Evolutionary conservation across 108 stramenopile species (phyloP).

Genomic region (Conticribra guillardii): DNA sequence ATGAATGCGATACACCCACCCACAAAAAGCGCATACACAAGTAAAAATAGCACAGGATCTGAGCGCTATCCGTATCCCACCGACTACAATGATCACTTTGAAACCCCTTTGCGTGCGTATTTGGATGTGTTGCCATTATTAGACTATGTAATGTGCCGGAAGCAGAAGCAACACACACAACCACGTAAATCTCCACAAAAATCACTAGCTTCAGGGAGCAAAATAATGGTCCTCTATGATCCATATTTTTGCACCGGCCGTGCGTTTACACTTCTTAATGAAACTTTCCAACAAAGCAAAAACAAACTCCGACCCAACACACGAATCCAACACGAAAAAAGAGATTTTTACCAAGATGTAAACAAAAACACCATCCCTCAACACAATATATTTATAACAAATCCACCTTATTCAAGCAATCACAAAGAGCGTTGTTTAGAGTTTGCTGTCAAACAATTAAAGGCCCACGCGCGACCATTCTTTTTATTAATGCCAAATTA

Average conservation of each 20-base stretch:
- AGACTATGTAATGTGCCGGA: conserved; percentile 2
- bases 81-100: conserved; percentile 91
- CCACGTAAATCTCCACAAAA: no score
- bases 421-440: conserved; percentile 86
- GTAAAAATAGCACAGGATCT: no score
- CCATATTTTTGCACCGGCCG: conserved; percentile 86
- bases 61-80: conserved; percentile 57
- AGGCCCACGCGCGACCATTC: conserved; percentile 59
- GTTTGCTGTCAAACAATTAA: conserved; percentile 55
- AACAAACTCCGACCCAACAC: conserved; percentile 33
- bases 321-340: conserved; percentile 76
- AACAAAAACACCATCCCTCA: conserved; percentile 55
- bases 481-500: conserved; percentile 90
- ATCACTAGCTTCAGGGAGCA: no score
- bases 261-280: conserved; percentile 20
- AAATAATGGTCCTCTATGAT: conserved; percentile 62
- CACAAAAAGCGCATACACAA: no score
- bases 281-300: conserved; percentile 21
- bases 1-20: no score
- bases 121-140: conserved; percentile 22
- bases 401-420: conserved; percentile 89
- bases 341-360: conserved; percentile 88
- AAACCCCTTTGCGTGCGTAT: conserved; percentile 63
- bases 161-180: conserved; percentile 2
- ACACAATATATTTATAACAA: conserved; percentile 84